phyloP scores from a whole-genome alignment of 805 yeast species.

The Yarrowia sp. region DNA sequence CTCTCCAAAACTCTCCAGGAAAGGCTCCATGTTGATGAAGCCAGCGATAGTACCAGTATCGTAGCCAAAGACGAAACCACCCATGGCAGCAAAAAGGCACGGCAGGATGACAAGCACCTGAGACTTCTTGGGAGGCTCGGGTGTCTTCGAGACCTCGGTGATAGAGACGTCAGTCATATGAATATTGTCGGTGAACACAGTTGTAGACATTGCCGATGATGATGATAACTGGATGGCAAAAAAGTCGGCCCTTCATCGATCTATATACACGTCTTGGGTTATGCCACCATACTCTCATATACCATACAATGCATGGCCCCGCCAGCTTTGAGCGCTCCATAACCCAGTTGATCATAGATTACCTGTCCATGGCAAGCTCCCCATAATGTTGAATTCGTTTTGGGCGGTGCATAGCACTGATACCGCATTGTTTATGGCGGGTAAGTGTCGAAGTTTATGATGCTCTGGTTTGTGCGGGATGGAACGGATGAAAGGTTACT shows the following conservation, averaged over 20 bases:
- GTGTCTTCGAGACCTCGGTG: neutral
- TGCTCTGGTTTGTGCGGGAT: too few relatives aligned
- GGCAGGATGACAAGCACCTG: constrained; percentile 31
- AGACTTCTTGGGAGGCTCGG: constrained; percentile 1
- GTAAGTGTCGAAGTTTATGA: too few relatives aligned
- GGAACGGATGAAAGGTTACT: too few relatives aligned
- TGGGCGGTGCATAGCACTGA: too few relatives aligned
- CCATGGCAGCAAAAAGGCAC: constrained; percentile 57
- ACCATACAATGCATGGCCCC: too few relatives aligned
- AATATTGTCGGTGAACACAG: neutral
- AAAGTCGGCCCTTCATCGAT: neutral
- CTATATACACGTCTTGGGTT: neutral
- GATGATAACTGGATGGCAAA: neutral
- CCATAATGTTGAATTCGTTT: too few relatives aligned
- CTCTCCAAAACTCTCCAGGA: constrained; percentile 50
- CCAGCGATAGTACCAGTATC: constrained; percentile 70
- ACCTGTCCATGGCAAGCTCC: too few relatives aligned
- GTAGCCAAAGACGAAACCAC: constrained; percentile 66
- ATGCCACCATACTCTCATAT: neutral
- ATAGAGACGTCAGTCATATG: neutral
- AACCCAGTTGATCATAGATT: too few relatives aligned
- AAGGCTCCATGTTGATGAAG: constrained; percentile 58
- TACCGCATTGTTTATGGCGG: too few relatives aligned
- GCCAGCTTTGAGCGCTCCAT: too few relatives aligned
- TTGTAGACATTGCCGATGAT: neutral